A percentile compares a stretch with the other conserved stretches of the same genome.
Conservation (phyloP, 495 filamentous ascomycete species). For the Neurospora sp. region DNA sequence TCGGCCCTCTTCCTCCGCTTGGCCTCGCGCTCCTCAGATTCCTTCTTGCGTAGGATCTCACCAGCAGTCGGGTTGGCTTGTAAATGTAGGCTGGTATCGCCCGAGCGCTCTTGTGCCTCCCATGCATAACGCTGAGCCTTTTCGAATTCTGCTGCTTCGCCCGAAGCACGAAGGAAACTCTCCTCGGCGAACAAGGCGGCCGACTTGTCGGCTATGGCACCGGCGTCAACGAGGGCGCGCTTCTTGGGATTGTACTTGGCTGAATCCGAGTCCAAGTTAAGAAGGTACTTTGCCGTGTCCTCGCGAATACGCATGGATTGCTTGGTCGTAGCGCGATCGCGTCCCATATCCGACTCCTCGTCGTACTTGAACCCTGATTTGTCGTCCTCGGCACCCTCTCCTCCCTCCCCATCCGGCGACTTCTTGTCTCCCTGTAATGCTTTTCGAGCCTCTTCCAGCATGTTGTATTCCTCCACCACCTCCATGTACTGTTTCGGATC, state of each 20-base stretch:
- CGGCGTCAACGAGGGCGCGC: slow-evolving; percentile 82
- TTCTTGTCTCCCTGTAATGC: neutral
- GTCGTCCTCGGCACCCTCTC: slow-evolving; percentile 35
- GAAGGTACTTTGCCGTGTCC: slow-evolving; percentile 95
- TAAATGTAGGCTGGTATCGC: slow-evolving; percentile 67
- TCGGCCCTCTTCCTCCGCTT: slow-evolving; percentile 60
- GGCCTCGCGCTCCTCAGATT: slow-evolving; percentile 56
- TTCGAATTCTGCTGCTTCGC: slow-evolving; percentile 93
- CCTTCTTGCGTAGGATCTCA: slow-evolving; percentile 70
- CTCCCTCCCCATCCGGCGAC: slow-evolving; percentile 37
- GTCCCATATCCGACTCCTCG: slow-evolving; percentile 94
- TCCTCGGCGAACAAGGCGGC: slow-evolving; percentile 88
- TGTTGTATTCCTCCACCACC: slow-evolving; percentile 80
- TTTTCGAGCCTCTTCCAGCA: slow-evolving; percentile 68
- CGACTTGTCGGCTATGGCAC: slow-evolving; percentile 72
- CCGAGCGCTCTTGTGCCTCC: slow-evolving; percentile 79
- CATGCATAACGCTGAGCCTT: slow-evolving; percentile 81
- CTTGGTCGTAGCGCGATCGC: slow-evolving; percentile 81
- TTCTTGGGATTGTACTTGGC: slow-evolving; percentile 99
- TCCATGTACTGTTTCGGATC: slow-evolving; percentile 75
- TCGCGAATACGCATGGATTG: slow-evolving; percentile 80
- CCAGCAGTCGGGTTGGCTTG: slow-evolving; percentile 96
- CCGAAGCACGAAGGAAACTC: slow-evolving; percentile 80
- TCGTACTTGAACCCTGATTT: slow-evolving; percentile 57
- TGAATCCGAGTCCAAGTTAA: slow-evolving; percentile 90